phyloP scores from a whole-genome alignment of 2,329 filamentous ascomycete species.

The Malbranchea cinnamomea region DNA sequence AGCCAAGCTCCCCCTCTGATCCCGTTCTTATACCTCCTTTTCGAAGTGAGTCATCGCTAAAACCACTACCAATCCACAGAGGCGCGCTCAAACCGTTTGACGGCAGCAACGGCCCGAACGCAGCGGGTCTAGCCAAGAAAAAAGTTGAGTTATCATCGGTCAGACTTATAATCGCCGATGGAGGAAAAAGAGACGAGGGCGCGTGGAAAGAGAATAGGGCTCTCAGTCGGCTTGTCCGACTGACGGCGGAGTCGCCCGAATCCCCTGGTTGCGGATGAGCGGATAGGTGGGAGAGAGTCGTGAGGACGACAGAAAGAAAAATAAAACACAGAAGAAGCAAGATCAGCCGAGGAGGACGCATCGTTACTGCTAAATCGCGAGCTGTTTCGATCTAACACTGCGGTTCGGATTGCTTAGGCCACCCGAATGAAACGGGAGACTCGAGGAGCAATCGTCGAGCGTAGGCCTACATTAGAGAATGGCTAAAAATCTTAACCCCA shows the following conservation, averaged over 20 bases:
- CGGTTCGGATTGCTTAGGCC: no score
- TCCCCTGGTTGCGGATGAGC: conserved; percentile 24
- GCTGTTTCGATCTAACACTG: no score
- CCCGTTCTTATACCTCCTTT: conserved; percentile 37
- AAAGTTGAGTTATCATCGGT: conserved; percentile 98
- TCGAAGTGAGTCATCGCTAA: conserved; percentile 60
- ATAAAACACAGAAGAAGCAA: conserved; percentile 33
- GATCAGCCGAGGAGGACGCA: conserved; percentile 34
- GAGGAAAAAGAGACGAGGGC: conserved; percentile 80
- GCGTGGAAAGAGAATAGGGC: conserved; percentile 56
- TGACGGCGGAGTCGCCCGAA: conserved; percentile 19
- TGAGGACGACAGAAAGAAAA: conserved; percentile 33
- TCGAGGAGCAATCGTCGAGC: no score
- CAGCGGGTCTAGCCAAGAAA: conserved; percentile 82
- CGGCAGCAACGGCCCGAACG: conserved; percentile 73
- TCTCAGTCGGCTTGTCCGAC: conserved; percentile 33
- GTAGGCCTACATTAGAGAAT: no score
- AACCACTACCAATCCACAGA: conserved; percentile 86
- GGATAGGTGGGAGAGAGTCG: conserved; percentile 31
- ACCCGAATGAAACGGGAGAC: no score
- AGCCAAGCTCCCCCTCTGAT: conserved; percentile 75
- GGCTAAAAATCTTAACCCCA: no score
- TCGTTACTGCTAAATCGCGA: conserved; percentile 15
- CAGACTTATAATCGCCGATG: conserved; percentile 87
- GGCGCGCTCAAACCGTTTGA: conserved; percentile 67